Percentiles rank a stretch among this genome's conserved stretches.
Conservation (phyloP, 495 filamentous ascomycete species). For the Niebla homalea region DNA sequence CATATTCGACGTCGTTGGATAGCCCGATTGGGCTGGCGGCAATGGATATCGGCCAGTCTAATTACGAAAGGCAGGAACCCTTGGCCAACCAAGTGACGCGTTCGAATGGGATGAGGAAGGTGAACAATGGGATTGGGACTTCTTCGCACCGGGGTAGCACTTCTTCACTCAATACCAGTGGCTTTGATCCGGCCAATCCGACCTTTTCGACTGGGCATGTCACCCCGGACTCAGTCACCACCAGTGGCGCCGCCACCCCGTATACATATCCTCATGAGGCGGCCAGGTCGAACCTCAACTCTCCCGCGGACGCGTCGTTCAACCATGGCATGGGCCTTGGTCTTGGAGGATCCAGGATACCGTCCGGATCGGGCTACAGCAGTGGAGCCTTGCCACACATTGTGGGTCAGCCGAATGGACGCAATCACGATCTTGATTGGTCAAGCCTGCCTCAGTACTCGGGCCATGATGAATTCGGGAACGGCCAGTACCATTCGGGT, state of each 20-base stretch:
- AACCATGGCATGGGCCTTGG: neutral
- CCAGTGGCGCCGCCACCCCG: slow-evolving; percentile 17
- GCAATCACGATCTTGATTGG: slow-evolving; percentile 10
- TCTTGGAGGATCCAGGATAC: neutral
- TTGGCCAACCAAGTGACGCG: slow-evolving; percentile 36
- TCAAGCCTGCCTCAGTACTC: neutral
- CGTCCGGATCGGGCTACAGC: slow-evolving; percentile 2
- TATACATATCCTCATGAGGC: slow-evolving; percentile 12
- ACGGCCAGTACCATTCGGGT: slow-evolving; percentile 7
- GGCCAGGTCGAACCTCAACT: slow-evolving; percentile 6
- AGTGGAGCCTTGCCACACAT: slow-evolving; percentile 15
- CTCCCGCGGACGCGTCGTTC: slow-evolving; percentile 3
- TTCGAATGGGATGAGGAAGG: slow-evolving; percentile 43
- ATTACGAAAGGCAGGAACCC: slow-evolving; percentile 8
- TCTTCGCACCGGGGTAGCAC: slow-evolving; percentile 8
- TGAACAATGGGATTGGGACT: slow-evolving; percentile 26
- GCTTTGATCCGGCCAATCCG: slow-evolving; percentile 3
- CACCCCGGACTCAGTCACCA: slow-evolving; percentile 16
- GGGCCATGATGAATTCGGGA: slow-evolving; percentile 10
- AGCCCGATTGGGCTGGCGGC: slow-evolving; percentile 26
- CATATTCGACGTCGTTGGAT: slow-evolving; percentile 10
- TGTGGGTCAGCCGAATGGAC: slow-evolving; percentile 5
- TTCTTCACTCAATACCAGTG: slow-evolving; percentile 4
- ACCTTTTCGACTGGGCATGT: slow-evolving; percentile 13
- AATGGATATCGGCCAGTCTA: slow-evolving; percentile 32